Evolutionary conservation across 2,329 filamentous ascomycete species (phyloP).

Genomic region (Calonectria hongkongensis): DNA sequence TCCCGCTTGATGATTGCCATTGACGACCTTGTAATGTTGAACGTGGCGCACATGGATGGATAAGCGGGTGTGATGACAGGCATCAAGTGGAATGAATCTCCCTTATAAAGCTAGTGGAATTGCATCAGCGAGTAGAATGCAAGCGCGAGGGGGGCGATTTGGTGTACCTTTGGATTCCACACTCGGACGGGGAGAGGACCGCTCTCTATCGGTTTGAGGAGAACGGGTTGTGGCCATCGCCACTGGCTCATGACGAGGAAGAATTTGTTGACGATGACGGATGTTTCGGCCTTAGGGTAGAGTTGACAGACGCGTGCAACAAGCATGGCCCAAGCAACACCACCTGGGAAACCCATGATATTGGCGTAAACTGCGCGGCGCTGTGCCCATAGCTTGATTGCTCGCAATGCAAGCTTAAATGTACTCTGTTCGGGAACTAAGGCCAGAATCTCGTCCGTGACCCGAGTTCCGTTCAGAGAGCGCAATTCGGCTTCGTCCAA

Average conservation of each 20-base stretch:
- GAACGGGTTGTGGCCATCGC: constrained; percentile 95
- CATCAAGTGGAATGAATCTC: constrained; percentile 93
- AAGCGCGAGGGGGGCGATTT: constrained; percentile 49
- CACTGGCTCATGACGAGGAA: constrained; percentile 93
- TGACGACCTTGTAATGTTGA: constrained; percentile 92
- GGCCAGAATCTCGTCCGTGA: constrained; percentile 92
- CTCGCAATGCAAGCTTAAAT: constrained; percentile 91
- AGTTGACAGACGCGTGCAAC: constrained; percentile 96
- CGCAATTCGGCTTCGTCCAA: constrained; percentile 91
- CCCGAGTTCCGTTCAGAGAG: constrained; percentile 94
- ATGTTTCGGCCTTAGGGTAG: constrained; percentile 93
- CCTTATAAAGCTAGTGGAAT: constrained; percentile 78
- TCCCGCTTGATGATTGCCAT: constrained; percentile 90
- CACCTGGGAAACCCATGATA: constrained; percentile 96
- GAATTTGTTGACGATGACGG: constrained; percentile 94
- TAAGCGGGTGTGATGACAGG: constrained; percentile 98
- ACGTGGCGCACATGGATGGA: constrained; percentile 97
- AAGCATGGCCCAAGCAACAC: constrained; percentile 98
- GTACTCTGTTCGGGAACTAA: constrained; percentile 92
- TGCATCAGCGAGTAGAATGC: not conserved
- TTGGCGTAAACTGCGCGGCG: constrained; percentile 95
- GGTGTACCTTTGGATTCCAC: constrained; percentile 89
- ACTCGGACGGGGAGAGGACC: constrained; percentile 87
- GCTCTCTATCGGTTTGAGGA: constrained; percentile 91
- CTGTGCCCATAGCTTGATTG: constrained; percentile 97